Percentiles rank a stretch among this genome's conserved stretches.
These are phyloP conservation scores for Saccharomycopsis fermentans DNA, from an alignment of 805 yeast species.

Conservation along the genomic window DNA sequence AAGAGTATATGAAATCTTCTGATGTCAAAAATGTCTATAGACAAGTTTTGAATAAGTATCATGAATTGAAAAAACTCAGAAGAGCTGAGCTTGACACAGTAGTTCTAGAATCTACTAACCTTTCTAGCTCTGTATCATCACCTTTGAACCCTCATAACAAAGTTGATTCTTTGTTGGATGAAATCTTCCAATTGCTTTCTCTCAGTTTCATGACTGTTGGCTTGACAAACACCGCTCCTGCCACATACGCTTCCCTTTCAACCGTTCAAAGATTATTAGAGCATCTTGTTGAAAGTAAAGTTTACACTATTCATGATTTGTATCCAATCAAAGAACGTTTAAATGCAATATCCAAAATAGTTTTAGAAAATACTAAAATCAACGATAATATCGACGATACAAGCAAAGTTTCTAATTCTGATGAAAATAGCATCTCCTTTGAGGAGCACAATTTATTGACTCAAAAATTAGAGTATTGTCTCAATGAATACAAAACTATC, in stretches of 20 bases:
- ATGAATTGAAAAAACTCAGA: constrained; percentile 44
- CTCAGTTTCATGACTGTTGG: constrained; percentile 90
- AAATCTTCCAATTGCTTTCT: constrained; percentile 79
- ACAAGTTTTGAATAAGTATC: constrained; percentile 42
- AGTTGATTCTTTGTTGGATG: constrained; percentile 74
- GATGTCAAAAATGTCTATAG: constrained; percentile 56
- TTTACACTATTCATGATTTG: constrained; percentile 77
- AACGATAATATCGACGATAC: constrained; percentile 19
- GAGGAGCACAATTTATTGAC: constrained; percentile 35
- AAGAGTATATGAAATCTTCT: constrained; percentile 53
- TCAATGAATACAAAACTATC: constrained; percentile 44
- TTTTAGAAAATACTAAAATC: constrained; percentile 26
- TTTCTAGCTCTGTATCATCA: neutral
- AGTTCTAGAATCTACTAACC: neutral
- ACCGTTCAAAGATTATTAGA: constrained; percentile 78
- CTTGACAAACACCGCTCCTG: constrained; percentile 80
- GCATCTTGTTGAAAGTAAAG: constrained; percentile 72
- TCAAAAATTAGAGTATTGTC: constrained; percentile 55
- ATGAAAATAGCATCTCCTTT: constrained; percentile 19
- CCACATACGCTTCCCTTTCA: constrained; percentile 80
- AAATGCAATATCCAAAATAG: constrained; percentile 56
- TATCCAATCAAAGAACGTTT: constrained; percentile 67
- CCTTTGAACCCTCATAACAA: constrained; percentile 25
- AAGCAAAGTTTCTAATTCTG: constrained; percentile 18
- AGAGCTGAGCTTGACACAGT: constrained; percentile 15